Conservation (phyloP, 2,329 filamentous ascomycete species). For the Macrophomina pseudophaseolina region DNA sequence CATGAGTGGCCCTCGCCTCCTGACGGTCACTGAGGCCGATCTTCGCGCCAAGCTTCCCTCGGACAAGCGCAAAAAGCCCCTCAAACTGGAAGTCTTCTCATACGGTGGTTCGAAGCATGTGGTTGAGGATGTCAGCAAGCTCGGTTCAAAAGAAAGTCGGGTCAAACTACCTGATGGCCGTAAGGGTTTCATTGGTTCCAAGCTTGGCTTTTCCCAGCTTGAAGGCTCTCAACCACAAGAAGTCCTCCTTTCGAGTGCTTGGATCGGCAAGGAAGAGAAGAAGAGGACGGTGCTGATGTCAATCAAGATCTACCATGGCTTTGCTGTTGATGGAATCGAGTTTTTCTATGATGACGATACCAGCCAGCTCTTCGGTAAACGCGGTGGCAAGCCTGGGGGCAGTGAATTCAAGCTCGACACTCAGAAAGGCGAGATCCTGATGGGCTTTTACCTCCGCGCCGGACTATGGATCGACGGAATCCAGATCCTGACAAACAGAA, state of each 20-base stretch:
- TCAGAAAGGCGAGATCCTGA: constrained; percentile 81
- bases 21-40: constrained; percentile 75
- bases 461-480: constrained; percentile 86
- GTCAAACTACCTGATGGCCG: constrained; percentile 78
- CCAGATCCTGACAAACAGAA: constrained; percentile 85
- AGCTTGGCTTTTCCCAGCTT: constrained; percentile 74
- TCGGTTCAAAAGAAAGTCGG: constrained; percentile 68
- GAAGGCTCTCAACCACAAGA: constrained; percentile 73
- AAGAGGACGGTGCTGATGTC: constrained; percentile 73
- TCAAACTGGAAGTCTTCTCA: constrained; percentile 77
- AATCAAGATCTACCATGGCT: constrained; percentile 77
- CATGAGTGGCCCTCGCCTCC: constrained; percentile 67
- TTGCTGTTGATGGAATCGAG: constrained; percentile 82
- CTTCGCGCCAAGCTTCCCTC: constrained; percentile 74
- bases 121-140: constrained; percentile 76
- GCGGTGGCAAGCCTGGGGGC: constrained; percentile 70
- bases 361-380: constrained; percentile 84
- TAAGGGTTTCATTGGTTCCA: constrained; percentile 75
- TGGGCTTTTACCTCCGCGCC: constrained; percentile 82
- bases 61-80: constrained; percentile 69
- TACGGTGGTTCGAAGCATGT: constrained; percentile 74
- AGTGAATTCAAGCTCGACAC: constrained; percentile 83
- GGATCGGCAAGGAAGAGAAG: constrained; percentile 44
- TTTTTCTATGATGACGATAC: constrained; percentile 90
- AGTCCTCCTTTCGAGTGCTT: constrained; percentile 73